Percentiles rank a stretch among this genome's conserved stretches.
Conservation (phyloP, 1,284 basidiomycete species). For the Ganoderma resinaceum region DNA sequence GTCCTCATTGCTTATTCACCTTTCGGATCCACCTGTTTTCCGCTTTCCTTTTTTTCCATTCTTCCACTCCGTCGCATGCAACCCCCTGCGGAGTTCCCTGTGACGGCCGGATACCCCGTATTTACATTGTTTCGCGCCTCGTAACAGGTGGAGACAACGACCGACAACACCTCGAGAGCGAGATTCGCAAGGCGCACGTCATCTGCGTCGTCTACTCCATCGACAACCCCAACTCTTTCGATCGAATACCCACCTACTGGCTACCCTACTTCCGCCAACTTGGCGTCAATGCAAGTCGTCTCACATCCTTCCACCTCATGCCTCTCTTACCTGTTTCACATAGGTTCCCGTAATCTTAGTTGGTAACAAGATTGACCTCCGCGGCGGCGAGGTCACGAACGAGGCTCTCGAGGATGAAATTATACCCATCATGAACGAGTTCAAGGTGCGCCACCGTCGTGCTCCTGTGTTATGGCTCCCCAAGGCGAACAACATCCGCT, state of each 20-base stretch:
- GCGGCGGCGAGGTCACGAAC: conserved; percentile 93
- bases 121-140: neutral
- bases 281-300: conserved; percentile 81
- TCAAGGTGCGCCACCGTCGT: conserved; percentile 70
- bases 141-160: conserved; percentile 76
- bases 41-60: neutral
- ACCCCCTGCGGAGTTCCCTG: neutral
- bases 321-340: conserved; percentile 4
- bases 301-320: conserved; percentile 15
- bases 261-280: conserved; percentile 95
- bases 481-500: conserved; percentile 17
- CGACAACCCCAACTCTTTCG: conserved; percentile 94
- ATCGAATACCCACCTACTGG: conserved; percentile 98
- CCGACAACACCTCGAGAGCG: conserved; percentile 88
- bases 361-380: conserved; percentile 97
- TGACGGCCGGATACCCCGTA: neutral
- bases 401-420: conserved; percentile 95
- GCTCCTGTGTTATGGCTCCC: conserved; percentile 9
- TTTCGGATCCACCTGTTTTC: neutral
- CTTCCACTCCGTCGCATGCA: neutral
- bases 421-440: conserved; percentile 94
- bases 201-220: conserved; percentile 98
- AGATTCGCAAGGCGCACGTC: conserved; percentile 96
- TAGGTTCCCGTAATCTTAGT: conserved; percentile 97
- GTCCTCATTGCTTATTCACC: conserved; percentile 37